Percentiles rank a stretch among this genome's conserved stretches.
Conservation (phyloP, 352 stramenopile genomes). For the Phytopythium mirpurense region DNA sequence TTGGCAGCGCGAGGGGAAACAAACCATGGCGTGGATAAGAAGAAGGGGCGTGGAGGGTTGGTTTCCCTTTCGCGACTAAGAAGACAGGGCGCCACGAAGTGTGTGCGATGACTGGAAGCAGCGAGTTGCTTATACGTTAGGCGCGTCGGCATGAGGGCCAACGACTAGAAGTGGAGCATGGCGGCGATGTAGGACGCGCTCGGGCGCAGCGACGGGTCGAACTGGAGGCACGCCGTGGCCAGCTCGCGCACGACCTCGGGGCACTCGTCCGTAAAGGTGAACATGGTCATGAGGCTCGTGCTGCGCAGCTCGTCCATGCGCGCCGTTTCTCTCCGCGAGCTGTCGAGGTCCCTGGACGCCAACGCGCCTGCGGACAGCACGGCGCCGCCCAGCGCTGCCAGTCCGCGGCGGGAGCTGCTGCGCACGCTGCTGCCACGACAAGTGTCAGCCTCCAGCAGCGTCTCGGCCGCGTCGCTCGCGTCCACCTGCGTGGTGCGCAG, state of each 20-base stretch:
- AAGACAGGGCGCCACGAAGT: too few relatives aligned
- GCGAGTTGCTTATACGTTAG: neutral
- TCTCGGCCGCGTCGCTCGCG: constrained; percentile 10
- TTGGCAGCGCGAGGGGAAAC: too few relatives aligned
- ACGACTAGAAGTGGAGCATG: constrained; percentile 48
- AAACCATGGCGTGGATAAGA: too few relatives aligned
- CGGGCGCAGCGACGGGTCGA: constrained; percentile 61
- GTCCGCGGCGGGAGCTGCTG: neutral
- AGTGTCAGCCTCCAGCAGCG: constrained; percentile 11
- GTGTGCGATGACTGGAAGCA: neutral
- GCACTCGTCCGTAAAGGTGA: constrained; percentile 68
- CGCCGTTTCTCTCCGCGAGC: constrained; percentile 26
- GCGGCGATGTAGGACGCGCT: constrained; percentile 68
- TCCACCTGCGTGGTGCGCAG: constrained; percentile 37
- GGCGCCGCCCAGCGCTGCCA: neutral
- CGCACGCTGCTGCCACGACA: neutral
- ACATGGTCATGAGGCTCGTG: constrained; percentile 49
- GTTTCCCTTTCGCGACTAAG: too few relatives aligned
- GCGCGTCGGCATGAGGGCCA: neutral
- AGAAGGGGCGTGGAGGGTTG: too few relatives aligned
- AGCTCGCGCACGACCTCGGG: constrained; percentile 49
- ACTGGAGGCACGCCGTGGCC: constrained; percentile 57
- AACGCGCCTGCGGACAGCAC: constrained; percentile 9
- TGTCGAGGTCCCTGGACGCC: constrained; percentile 20
- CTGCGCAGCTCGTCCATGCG: constrained; percentile 19